A percentile compares a stretch with the other conserved stretches of the same genome.
phyloP scores from a whole-genome alignment of 1,284 basidiomycete genomes.

The Cutaneotrichosporon sp. region DNA sequence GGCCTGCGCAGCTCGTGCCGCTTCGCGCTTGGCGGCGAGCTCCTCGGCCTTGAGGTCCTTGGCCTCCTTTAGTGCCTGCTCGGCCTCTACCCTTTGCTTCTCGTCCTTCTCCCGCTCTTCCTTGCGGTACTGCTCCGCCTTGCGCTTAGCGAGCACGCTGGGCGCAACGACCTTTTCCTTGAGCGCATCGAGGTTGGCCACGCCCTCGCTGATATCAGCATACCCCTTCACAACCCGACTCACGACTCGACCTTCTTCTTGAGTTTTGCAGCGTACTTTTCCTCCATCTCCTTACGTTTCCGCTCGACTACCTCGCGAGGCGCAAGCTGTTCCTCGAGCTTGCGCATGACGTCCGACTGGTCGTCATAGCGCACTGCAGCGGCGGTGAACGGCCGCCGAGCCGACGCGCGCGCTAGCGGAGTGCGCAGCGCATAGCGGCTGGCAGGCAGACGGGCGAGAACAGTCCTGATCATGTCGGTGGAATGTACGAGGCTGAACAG shows the following conservation, averaged over 20 bases:
- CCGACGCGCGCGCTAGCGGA: background rate
- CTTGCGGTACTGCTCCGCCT: conserved; percentile 21
- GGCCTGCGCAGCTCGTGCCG: conserved; percentile 20
- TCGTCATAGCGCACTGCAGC: conserved; percentile 19
- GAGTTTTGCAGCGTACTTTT: conserved; percentile 47
- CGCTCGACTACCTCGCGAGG: conserved; percentile 44
- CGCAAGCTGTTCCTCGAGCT: conserved; percentile 36
- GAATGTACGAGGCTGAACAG: background rate
- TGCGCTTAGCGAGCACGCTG: conserved; percentile 27
- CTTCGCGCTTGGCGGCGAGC: conserved; percentile 47
- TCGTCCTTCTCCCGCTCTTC: conserved; percentile 14
- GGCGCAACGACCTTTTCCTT: conserved; percentile 42
- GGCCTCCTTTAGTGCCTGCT: conserved; percentile 29
- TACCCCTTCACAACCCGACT: conserved; percentile 20
- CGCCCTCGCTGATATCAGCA: conserved; percentile 35
- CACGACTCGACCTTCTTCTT: conserved; percentile 42
- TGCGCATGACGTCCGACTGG: conserved; percentile 14
- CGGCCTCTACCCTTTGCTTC: conserved; percentile 8
- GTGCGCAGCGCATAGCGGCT: background rate
- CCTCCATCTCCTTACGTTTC: conserved; percentile 42
- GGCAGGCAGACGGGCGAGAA: conserved; percentile 2
- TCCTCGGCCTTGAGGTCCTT: conserved; percentile 51
- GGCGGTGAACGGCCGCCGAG: background rate
- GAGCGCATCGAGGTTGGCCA: conserved; percentile 41
- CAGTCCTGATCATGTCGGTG: conserved; percentile 7